Conservation (phyloP, 1,284 basidiomycete genomes). For the Puccinia novopanici region DNA sequence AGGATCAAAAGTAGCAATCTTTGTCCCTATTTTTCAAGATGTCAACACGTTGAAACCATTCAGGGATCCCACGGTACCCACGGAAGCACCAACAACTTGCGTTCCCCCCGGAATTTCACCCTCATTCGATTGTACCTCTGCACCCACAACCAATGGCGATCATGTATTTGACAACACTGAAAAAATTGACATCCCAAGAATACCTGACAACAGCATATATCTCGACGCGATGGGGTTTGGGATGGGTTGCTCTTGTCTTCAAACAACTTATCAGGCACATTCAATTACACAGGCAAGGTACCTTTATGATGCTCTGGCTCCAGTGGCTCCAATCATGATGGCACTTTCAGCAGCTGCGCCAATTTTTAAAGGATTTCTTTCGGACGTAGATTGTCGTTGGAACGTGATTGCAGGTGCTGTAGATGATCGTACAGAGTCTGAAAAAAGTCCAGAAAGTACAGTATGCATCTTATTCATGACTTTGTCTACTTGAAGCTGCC, state of each 20-base stretch:
- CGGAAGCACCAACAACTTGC: slow-evolving; percentile 62
- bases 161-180: slow-evolving; percentile 65
- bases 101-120: not conserved
- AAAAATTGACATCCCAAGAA: slow-evolving; percentile 77
- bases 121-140: not conserved
- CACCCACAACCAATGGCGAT: slow-evolving; percentile 61
- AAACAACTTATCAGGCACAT: slow-evolving; percentile 96
- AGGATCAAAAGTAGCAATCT: slow-evolving; percentile 92
- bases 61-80: slow-evolving; percentile 84
- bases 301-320: slow-evolving; percentile 91
- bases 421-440: slow-evolving; percentile 92
- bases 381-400: slow-evolving; percentile 97
- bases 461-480: slow-evolving; percentile 49
- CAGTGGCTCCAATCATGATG: slow-evolving; percentile 91
- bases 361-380: slow-evolving; percentile 87
- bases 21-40: slow-evolving; percentile 91
- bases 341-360: slow-evolving; percentile 93
- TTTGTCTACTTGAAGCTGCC: not conserved
- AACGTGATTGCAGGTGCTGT: slow-evolving; percentile 96
- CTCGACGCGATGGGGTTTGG: slow-evolving; percentile 99
- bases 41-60: slow-evolving; percentile 82
- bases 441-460: slow-evolving; percentile 77
- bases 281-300: slow-evolving; percentile 86
- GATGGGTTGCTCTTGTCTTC: slow-evolving; percentile 98
- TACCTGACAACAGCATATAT: slow-evolving; percentile 90